These are phyloP conservation scores for Gymnopus androsaceus DNA, from an alignment of 1,284 basidiomycete species.

Conservation along the genomic window DNA sequence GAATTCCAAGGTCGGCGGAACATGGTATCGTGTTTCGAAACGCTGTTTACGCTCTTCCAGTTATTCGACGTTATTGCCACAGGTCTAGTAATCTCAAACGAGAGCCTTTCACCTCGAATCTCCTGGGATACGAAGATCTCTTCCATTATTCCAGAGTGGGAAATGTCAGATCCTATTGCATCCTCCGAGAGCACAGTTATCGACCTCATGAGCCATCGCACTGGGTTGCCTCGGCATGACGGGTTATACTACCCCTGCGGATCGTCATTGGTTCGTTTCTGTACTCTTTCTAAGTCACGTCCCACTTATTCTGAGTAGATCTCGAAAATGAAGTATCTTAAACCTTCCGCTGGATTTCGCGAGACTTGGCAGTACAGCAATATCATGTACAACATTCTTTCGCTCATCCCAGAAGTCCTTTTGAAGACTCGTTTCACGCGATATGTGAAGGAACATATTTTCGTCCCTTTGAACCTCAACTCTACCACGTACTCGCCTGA, in stretches of 20 bases:
- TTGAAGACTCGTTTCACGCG: conserved; percentile 18
- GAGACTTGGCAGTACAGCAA: conserved; percentile 23
- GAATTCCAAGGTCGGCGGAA: conserved; percentile 13
- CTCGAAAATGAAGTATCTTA: background rate
- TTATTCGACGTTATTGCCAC: conserved; percentile 27
- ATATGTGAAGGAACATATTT: conserved; percentile 26
- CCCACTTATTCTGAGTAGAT: background rate
- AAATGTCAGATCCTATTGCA: conserved; percentile 23
- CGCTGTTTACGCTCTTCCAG: conserved; percentile 12
- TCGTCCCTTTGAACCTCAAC: conserved; percentile 24
- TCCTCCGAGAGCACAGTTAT: conserved; percentile 23
- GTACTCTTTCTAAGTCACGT: background rate
- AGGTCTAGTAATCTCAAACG: conserved; percentile 29
- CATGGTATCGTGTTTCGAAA: background rate
- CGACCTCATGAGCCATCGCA: conserved; percentile 31
- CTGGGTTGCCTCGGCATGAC: conserved; percentile 26
- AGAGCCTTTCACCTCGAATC: conserved; percentile 25
- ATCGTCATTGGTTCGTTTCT: background rate
- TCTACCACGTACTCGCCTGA: conserved; percentile 23
- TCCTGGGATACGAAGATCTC: conserved; percentile 28
- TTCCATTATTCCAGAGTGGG: conserved; percentile 25
- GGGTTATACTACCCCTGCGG: conserved; percentile 4
- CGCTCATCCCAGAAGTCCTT: conserved; percentile 22
- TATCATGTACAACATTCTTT: conserved; percentile 23
- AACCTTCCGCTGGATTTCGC: background rate